These are phyloP conservation scores for Penicillium ucsense DNA, from an alignment of 495 filamentous ascomycete genomes.

Conservation along the genomic window DNA sequence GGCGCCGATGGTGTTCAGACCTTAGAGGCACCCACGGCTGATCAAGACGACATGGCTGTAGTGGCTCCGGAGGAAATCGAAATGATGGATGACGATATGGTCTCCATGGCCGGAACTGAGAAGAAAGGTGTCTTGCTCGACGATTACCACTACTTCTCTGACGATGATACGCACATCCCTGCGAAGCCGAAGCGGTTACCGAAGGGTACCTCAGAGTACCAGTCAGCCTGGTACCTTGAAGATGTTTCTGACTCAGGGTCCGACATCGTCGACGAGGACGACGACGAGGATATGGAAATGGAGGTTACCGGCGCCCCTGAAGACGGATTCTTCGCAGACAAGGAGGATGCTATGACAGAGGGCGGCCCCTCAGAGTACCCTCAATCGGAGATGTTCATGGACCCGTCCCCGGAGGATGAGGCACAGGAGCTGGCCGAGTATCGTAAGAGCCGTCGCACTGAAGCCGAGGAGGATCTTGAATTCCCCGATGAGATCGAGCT, in stretches of 20 bases:
- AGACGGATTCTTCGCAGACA: conserved; percentile 69
- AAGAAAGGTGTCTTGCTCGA: conserved; percentile 82
- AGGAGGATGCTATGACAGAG: conserved; percentile 62
- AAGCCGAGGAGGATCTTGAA: conserved; percentile 80
- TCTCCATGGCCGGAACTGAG: conserved; percentile 43
- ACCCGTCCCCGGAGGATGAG: conserved; percentile 82
- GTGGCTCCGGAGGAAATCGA: conserved; percentile 77
- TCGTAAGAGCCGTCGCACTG: conserved; percentile 60
- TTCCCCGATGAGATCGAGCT: conserved; percentile 98
- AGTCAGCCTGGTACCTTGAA: conserved; percentile 85
- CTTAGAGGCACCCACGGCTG: conserved; percentile 59
- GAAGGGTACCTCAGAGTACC: conserved; percentile 85
- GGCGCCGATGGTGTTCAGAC: conserved; percentile 37
- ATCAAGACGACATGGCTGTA: conserved; percentile 71
- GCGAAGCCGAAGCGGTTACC: conserved; percentile 64
- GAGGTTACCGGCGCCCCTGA: conserved; percentile 50
- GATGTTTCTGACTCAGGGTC: conserved; percentile 83
- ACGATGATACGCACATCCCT: conserved; percentile 63
- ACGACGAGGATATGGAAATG: conserved; percentile 39
- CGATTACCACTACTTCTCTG: conserved; percentile 96
- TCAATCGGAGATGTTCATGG: conserved; percentile 82
- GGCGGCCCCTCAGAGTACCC: conserved; percentile 74
- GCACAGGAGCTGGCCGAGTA: conserved; percentile 68
- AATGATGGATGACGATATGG: conserved; percentile 60
- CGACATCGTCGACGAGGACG: conserved; percentile 60